phyloP scores from a whole-genome alignment of 805 yeast species.

The Naumovozyma castellii region DNA sequence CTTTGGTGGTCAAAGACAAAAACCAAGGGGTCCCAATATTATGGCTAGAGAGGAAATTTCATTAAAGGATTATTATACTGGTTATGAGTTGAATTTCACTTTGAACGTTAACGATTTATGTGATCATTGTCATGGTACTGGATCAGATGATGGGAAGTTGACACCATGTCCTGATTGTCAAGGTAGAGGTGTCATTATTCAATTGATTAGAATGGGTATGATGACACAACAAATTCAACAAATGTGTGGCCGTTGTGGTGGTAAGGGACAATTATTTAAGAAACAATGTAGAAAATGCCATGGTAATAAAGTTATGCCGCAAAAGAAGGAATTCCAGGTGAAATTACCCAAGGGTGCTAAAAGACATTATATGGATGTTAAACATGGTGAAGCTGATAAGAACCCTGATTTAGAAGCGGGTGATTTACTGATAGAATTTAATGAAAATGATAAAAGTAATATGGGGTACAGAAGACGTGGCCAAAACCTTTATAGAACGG shows the following conservation, averaged over 20 bases:
- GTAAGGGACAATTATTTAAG: conserved; percentile 59
- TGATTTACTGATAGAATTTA: conserved; percentile 53
- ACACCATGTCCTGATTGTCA: conserved; percentile 59
- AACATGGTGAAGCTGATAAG: conserved; percentile 74
- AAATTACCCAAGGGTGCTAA: conserved; percentile 63
- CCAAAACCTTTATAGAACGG: conserved; percentile 67
- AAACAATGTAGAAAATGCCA: conserved; percentile 59
- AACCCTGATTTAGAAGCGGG: conserved; percentile 80
- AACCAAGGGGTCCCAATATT: conserved; percentile 54
- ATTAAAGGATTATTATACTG: conserved; percentile 60
- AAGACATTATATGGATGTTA: conserved; percentile 46
- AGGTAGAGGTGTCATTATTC: conserved; percentile 63
- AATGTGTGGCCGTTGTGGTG: conserved; percentile 71
- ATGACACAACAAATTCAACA: conserved; percentile 81
- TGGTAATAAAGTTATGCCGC: conserved; percentile 58
- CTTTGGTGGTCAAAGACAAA: conserved; percentile 26
- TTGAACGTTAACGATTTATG: conserved; percentile 70
- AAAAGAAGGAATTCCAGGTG: conserved; percentile 47
- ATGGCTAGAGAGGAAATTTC: conserved; percentile 47
- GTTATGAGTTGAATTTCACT: conserved; percentile 50
- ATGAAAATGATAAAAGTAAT: conserved; percentile 43
- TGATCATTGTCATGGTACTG: conserved; percentile 71
- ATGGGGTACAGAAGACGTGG: conserved; percentile 84
- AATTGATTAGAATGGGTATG: conserved; percentile 72
- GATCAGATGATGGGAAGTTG: conserved; percentile 68